Conservation (phyloP, 176 grass and related monocot species). For the Avena eriantha region DNA sequence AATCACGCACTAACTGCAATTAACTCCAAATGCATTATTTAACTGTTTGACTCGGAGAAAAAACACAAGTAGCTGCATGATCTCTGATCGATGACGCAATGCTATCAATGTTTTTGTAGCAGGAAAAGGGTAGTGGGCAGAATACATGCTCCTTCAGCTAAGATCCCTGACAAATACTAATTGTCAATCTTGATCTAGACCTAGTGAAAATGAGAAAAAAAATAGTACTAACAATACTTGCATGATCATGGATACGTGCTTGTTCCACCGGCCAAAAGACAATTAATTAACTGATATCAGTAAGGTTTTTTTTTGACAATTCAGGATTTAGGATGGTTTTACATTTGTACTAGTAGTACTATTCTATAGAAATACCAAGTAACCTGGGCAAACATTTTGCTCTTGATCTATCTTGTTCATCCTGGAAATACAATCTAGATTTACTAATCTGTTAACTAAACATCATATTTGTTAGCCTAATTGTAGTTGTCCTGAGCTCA, state of each 20-base stretch:
- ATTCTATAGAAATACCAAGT: no score
- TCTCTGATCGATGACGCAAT: not conserved
- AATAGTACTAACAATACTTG: not conserved
- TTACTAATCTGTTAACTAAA: no score
- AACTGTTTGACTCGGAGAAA: slow-evolving; percentile 53
- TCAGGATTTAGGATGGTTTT: not conserved
- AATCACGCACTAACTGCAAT: slow-evolving; percentile 21
- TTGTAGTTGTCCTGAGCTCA: not conserved
- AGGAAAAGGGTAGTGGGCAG: slow-evolving; percentile 23
- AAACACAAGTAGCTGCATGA: slow-evolving; percentile 12
- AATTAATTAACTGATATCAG: not conserved
- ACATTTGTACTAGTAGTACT: not conserved
- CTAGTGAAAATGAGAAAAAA: not conserved
- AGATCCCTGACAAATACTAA: slow-evolving; percentile 31
- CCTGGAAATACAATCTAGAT: not conserved
- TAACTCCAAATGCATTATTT: slow-evolving; percentile 36
- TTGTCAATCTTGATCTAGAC: slow-evolving; percentile 35
- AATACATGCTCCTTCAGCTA: slow-evolving; percentile 32
- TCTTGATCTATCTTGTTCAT: not conserved
- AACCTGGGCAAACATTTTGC: no score
- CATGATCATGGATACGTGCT: slow-evolving; percentile 11
- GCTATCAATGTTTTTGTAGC: slow-evolving; percentile 45
- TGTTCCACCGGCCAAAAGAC: slow-evolving; percentile 27
- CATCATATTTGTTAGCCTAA: not conserved
- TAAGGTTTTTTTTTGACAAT: not conserved